Percentiles rank a stretch among this genome's conserved stretches.
Evolutionary conservation across 495 filamentous ascomycete species (phyloP).

Genomic region (Penicillium samsonianum): DNA sequence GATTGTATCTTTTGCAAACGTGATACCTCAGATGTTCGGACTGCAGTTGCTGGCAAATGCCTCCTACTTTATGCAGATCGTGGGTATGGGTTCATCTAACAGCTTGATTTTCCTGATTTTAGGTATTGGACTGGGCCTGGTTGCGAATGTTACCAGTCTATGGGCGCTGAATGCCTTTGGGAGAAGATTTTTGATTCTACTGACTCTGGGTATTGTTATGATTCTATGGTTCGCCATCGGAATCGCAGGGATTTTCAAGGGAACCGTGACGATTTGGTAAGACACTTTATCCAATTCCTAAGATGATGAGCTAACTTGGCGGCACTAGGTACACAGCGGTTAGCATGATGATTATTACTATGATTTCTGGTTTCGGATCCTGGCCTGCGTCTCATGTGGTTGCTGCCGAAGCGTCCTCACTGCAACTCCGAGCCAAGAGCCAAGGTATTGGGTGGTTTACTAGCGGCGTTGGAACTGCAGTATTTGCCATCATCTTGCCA

Average conservation of each 20-base stretch:
- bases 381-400: constrained; percentile 43
- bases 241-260: constrained; percentile 35
- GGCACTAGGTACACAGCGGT: constrained; percentile 33
- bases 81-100: constrained; percentile 33
- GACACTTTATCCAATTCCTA: not conserved
- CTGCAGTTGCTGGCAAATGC: constrained; percentile 33
- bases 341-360: constrained; percentile 30
- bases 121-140: constrained; percentile 32
- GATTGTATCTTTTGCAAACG: constrained; percentile 44
- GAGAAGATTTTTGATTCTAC: constrained; percentile 25
- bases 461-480: constrained; percentile 26
- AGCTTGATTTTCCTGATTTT: constrained; percentile 37
- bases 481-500: constrained; percentile 33
- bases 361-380: constrained; percentile 30
- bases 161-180: constrained; percentile 33
- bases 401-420: constrained; percentile 34
- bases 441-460: constrained; percentile 41
- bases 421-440: constrained; percentile 35
- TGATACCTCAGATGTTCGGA: constrained; percentile 36
- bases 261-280: constrained; percentile 34
- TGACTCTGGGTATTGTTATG: constrained; percentile 17
- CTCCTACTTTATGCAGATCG: constrained; percentile 39
- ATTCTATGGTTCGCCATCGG: constrained; percentile 37
- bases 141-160: constrained; percentile 34
- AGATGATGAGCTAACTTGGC: not conserved